These are phyloP conservation scores for Pleurotus tuoliensis DNA, from an alignment of 768 basidiomycete species.

Conservation along the genomic window DNA sequence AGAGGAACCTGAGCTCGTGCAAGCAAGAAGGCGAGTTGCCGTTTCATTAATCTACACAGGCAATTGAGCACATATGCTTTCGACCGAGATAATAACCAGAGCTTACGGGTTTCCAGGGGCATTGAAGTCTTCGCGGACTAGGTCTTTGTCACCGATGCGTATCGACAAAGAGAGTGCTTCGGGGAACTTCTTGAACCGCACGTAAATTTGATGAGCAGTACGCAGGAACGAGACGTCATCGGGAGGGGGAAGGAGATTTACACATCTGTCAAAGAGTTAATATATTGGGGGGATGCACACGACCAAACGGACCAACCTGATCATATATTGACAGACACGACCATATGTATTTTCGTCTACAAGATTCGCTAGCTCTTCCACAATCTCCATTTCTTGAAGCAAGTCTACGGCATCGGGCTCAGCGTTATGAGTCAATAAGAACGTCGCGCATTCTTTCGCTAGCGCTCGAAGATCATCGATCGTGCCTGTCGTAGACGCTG, in stretches of 20 bases:
- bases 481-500: conserved; percentile 45
- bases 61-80: not conserved
- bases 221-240: conserved; percentile 89
- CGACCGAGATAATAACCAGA: not conserved
- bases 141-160: conserved; percentile 71
- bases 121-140: conserved; percentile 85
- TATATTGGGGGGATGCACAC: not conserved
- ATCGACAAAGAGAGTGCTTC: conserved; percentile 88
- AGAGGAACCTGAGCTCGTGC: conserved; percentile 89
- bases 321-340: conserved; percentile 95
- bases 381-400: conserved; percentile 88
- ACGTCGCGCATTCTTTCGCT: conserved; percentile 81
- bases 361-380: conserved; percentile 68
- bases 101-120: conserved; percentile 85
- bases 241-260: conserved; percentile 85
- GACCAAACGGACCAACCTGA: conserved; percentile 52
- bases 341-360: conserved; percentile 86
- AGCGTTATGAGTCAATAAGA: conserved; percentile 90
- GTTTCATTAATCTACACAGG: conserved; percentile 72
- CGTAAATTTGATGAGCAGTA: conserved; percentile 86
- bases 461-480: conserved; percentile 73
- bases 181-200: conserved; percentile 81
- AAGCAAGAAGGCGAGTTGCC: conserved; percentile 90
- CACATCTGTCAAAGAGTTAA: conserved; percentile 51
- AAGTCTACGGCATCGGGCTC: conserved; percentile 98